Evolutionary conservation across 2,329 filamentous ascomycete genomes (phyloP), one percentile per base, ranked within the genome.

Genomic region (Apiospora rasikravindrae): DNA sequence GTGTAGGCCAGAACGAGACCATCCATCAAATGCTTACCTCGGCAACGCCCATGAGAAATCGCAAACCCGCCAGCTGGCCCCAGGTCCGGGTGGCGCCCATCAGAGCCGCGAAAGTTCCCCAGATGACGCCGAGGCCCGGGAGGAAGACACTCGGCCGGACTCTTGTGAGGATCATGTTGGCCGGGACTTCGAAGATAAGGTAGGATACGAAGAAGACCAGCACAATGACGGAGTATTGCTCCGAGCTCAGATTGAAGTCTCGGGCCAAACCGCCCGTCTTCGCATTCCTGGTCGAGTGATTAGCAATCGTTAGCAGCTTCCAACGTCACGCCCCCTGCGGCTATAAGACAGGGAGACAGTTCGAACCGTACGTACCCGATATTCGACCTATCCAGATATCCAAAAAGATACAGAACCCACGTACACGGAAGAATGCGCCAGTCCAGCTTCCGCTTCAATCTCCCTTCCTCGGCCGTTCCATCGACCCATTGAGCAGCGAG

Each of bases 121-220:
- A 78, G 29, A 77, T n/a, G 24, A 78, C 64, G 3, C 72, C 74
- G 3, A 77, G 74, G 1, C 73, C 72, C 0, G 76, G 73, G 1
- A 79, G 75, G 51, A 74, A 78, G 37, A 78, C 57, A 49, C 74
- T 77, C 11, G 76, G 76, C 19, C 75, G 70, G 42, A 76, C 76
- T 4, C 78, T 73, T 33, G 73, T 78, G 16, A 77, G 44, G 42
- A 76, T 72, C 74, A 77, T 76, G 69, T 78, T 78, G 51, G 74
- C 70, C 2, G 77, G 77, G n/a, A 78, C 73, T 57, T 78, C 77
- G 22, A 75, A 75, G 19, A 77, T 47, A 14, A 75, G 71, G 66
- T 80, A 80, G 13, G 75, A 77, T 33, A 79, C 71, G 70, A 78
- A 77, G 73, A 78, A 79, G 57, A 76, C 67, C 26, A 77, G 71